Evolutionary conservation across 148 eudicot genomes (phyloP).

Genomic region (Spergularia bocconei): DNA sequence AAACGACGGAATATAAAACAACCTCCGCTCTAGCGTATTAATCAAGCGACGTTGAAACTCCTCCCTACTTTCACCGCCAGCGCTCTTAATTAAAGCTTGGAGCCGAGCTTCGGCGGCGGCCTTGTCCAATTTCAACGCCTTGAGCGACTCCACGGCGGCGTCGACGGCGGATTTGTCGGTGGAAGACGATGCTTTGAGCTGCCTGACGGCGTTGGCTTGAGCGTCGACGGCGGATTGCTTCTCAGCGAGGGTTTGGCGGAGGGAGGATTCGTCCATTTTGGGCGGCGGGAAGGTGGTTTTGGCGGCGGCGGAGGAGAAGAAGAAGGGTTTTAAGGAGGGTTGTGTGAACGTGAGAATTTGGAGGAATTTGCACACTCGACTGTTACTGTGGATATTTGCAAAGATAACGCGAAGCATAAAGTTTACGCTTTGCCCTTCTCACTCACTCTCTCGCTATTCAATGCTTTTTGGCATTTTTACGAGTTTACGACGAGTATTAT

Average conservation of each 20-base stretch:
- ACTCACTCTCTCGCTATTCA: no score
- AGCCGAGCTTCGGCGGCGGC: conserved; percentile 30
- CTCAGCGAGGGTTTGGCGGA: conserved; percentile 38
- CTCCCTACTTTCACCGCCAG: conserved; percentile 39
- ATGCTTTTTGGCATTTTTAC: no score
- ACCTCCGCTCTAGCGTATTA: conserved; percentile 81
- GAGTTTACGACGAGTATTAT: no score
- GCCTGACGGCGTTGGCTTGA: conserved; percentile 38
- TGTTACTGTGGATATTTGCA: no score
- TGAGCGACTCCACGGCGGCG: conserved; percentile 41
- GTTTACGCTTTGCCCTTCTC: no score
- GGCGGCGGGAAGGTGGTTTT: background rate
- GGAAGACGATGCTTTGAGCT: conserved; percentile 34
- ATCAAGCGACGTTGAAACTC: conserved; percentile 57
- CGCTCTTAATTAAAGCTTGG: conserved; percentile 21
- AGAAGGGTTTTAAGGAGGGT: background rate
- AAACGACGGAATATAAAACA: conserved; percentile 78
- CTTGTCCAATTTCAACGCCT: conserved; percentile 39
- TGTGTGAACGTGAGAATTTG: background rate
- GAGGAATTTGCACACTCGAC: background rate
- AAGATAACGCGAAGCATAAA: no score
- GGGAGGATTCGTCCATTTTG: conserved; percentile 32
- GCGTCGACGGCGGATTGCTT: conserved; percentile 43
- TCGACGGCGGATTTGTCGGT: conserved; percentile 35
- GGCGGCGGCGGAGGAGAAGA: background rate